Percentiles rank a stretch among this genome's conserved stretches.
These are phyloP conservation scores for Patellaria atrata DNA, from an alignment of 495 filamentous ascomycete genomes.

Conservation along the genomic window DNA sequence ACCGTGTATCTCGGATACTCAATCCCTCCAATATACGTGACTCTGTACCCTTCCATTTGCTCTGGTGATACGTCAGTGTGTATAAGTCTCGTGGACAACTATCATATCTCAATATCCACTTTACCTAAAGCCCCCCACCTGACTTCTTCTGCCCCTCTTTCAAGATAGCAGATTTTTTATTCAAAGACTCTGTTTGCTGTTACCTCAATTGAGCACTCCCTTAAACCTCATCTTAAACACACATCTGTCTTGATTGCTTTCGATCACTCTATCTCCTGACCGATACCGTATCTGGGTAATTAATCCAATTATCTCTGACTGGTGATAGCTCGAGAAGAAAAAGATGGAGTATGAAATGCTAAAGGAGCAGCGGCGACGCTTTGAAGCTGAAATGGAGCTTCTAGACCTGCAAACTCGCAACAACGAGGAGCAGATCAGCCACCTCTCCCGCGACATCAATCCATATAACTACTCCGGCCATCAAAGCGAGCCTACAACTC, in stretches of 20 bases:
- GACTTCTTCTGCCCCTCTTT: slow-evolving; percentile 1
- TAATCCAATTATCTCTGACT: slow-evolving; percentile 9
- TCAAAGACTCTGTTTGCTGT: background rate
- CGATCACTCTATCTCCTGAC: background rate
- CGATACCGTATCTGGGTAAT: background rate
- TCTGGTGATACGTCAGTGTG: no score
- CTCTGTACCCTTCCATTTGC: no score
- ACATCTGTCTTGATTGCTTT: no score
- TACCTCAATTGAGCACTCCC: background rate
- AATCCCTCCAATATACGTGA: no score
- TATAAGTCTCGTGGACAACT: no score
- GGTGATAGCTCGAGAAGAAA: slow-evolving; percentile 73
- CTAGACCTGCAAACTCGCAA: slow-evolving; percentile 67
- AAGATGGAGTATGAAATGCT: slow-evolving; percentile 73
- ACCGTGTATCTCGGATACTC: no score
- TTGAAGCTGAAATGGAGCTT: slow-evolving; percentile 77
- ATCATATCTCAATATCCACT: background rate
- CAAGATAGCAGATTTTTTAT: background rate
- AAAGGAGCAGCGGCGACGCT: slow-evolving; percentile 67
- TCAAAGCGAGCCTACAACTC: slow-evolving; percentile 87
- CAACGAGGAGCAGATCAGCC: slow-evolving; percentile 68
- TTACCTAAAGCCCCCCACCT: background rate
- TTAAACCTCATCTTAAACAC: background rate
- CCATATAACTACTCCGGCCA: slow-evolving; percentile 48
- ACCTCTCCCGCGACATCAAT: slow-evolving; percentile 63